Evolutionary conservation across 345 rosid genomes (phyloP), one percentile per base, ranked within the genome.

Genomic region (Lepidium aucheri): DNA sequence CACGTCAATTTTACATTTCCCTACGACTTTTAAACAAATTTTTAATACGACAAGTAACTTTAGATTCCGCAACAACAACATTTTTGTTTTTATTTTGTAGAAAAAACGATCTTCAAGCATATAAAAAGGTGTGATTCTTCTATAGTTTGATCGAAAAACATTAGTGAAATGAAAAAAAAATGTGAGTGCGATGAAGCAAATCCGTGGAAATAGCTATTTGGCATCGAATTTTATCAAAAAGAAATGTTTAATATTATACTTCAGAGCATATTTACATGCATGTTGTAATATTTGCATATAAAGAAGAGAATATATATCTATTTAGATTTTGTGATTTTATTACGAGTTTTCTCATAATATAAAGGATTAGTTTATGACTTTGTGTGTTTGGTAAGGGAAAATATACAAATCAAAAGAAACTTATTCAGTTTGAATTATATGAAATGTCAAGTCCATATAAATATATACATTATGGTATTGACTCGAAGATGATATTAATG

Each of bases 1-100:
- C 77, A 73, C 67, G 50, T 67, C 68, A 53, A 46, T 67, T 67
- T 59, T 52, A 60, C 62, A 74, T 45, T 74, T 60, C 63, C 64
- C 20, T 44, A 53, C 67, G 68, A 38, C 63, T 73, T 44, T 10
- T 5, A 26, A 44, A 36, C 28, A 7, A n/a, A 39, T 36, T 71
- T 36, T 60, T 35, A 24, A 42, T 65, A 73, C 76, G 60, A 39
- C 28, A 59, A 66, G 55, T 58, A 35, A 73, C 67, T 64, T 71
- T 71, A 55, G 65, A 63, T 71, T 63, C 75, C 70, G 51, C 70
- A 30, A 28, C 43, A 42, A 42, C 70, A 47, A 34, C 16, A 45
- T 58, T 58, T 40, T 57, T 26, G 0, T 4, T 67, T 43, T 15
- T 46, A 46, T 46, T 20, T 26, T 59, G 8, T 51, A 20, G 53